Conservation (phyloP, 2,329 filamentous ascomycete species). For the Aspergillus sp. region DNA sequence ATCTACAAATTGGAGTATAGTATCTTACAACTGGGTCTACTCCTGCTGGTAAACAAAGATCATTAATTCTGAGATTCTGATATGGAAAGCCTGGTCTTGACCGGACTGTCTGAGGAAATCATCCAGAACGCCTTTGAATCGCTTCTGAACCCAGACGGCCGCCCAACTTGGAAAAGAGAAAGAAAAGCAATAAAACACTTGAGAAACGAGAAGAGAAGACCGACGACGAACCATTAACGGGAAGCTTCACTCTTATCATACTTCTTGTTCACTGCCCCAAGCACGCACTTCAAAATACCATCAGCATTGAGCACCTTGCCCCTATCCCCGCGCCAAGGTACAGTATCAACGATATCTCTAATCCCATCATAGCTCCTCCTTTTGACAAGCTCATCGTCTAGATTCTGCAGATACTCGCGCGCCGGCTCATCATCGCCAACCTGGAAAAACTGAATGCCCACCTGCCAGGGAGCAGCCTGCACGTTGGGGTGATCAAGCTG, state of each 20-base stretch:
- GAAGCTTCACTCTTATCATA: slow-evolving; percentile 56
- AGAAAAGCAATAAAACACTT: neutral
- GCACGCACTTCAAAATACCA: slow-evolving; percentile 77
- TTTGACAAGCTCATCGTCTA: slow-evolving; percentile 75
- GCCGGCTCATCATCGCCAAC: slow-evolving; percentile 76
- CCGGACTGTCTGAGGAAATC: neutral
- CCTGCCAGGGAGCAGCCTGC: slow-evolving; percentile 75
- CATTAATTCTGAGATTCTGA: no score
- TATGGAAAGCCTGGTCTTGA: neutral
- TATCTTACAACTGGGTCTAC: no score
- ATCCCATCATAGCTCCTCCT: slow-evolving; percentile 52
- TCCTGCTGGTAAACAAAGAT: no score
- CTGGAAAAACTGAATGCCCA: slow-evolving; percentile 96
- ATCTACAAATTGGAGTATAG: no score
- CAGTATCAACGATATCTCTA: slow-evolving; percentile 90
- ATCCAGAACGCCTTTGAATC: neutral
- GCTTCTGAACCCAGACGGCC: neutral
- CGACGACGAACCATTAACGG: slow-evolving; percentile 15
- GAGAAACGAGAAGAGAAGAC: neutral
- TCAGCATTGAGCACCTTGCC: slow-evolving; percentile 65
- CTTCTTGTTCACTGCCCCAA: slow-evolving; percentile 74
- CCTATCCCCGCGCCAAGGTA: slow-evolving; percentile 66
- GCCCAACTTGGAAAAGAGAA: neutral
- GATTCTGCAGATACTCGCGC: slow-evolving; percentile 64
- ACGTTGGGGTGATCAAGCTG: slow-evolving; percentile 55